Evolutionary conservation across 768 basidiomycete species (phyloP), one percentile per base, ranked within the genome.

Genomic region (Hericium alpestre): DNA sequence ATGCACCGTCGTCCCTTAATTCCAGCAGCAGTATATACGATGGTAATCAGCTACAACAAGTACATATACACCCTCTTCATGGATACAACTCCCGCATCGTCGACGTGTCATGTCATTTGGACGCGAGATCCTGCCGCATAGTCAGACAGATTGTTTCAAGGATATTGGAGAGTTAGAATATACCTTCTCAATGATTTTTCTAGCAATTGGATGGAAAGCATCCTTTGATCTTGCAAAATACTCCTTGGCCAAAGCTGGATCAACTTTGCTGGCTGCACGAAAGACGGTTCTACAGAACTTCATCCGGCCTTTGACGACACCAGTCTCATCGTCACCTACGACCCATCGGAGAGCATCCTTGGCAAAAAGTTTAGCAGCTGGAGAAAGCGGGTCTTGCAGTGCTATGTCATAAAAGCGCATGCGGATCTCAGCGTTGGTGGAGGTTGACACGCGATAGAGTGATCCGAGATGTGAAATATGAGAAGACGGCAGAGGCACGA

Each of bases 201-300:
- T 73, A 20, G 88, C 88, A 58, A 90, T 88, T 0, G 89, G 88
- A 68, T 90, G 88, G 74, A 90, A 91, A 9, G 70, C 70, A 8
- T 65, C 66, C 65, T 79, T 80, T 53, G 75, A 67, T 41, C 65
- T 71, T 39, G 63, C 65, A 67, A 82, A 91, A 32, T 71, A 74
- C 37, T 70, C 62, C 49, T 74, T 66, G 2, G 89, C 86, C 27
- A 88, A 69, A 38, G 65, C 63, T 50, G 66, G 64, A 63, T 90
- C 73, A 20, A 83, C 83, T 57, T 75, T 75, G 32, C 65, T 69
- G 18, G 82, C 77, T 0, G 73, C 79, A 38, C 79, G 70, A 65
- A 90, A 82, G 5, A 80, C 70, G 0, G 86, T 84, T 50, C 89
- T 70, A 68, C 89, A 90, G 72, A 90, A 90, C 66, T 91, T 90